Evolutionary conservation across 768 basidiomycete species (phyloP).

Genomic region (Lactarius quietus): DNA sequence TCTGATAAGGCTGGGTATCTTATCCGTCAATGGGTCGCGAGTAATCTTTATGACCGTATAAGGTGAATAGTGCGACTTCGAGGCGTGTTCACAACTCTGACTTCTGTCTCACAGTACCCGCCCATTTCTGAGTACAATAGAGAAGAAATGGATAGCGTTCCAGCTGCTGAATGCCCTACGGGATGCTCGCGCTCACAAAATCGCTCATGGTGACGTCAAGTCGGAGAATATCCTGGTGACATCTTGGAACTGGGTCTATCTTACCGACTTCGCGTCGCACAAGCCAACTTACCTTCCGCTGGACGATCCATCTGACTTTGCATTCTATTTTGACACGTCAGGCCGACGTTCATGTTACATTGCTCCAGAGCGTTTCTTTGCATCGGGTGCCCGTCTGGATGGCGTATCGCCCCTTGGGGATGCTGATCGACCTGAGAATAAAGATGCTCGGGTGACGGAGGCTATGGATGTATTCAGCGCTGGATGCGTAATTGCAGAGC

Average conservation of each 20-base stretch:
- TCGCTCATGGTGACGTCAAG: conserved; percentile 98
- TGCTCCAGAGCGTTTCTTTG: conserved; percentile 94
- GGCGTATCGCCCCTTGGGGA: conserved; percentile 5
- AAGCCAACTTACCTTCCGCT: conserved; percentile 95
- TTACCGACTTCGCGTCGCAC: conserved; percentile 93
- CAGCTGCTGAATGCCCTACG: conserved; percentile 84
- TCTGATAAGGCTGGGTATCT: conserved; percentile 96
- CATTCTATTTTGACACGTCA: conserved; percentile 96
- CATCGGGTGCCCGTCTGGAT: conserved; percentile 58
- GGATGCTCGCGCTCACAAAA: conserved; percentile 76
- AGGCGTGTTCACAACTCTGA: not conserved
- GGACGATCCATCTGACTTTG: conserved; percentile 96
- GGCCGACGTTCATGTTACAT: conserved; percentile 92
- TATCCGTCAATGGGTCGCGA: conserved; percentile 91
- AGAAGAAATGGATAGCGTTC: conserved; percentile 98
- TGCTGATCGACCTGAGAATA: conserved; percentile 57
- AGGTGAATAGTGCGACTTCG: conserved; percentile 53
- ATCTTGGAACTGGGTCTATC: conserved; percentile 92
- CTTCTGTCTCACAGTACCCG: conserved; percentile 64
- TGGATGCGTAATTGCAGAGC: conserved; percentile 93
- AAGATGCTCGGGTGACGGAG: conserved; percentile 85
- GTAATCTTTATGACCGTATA: conserved; percentile 94
- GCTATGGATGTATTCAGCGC: conserved; percentile 96
- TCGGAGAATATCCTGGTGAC: conserved; percentile 96
- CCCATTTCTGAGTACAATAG: conserved; percentile 84